Evolutionary conservation across 2,329 filamentous ascomycete species (phyloP).

Genomic region (Epichloe aotearoae): DNA sequence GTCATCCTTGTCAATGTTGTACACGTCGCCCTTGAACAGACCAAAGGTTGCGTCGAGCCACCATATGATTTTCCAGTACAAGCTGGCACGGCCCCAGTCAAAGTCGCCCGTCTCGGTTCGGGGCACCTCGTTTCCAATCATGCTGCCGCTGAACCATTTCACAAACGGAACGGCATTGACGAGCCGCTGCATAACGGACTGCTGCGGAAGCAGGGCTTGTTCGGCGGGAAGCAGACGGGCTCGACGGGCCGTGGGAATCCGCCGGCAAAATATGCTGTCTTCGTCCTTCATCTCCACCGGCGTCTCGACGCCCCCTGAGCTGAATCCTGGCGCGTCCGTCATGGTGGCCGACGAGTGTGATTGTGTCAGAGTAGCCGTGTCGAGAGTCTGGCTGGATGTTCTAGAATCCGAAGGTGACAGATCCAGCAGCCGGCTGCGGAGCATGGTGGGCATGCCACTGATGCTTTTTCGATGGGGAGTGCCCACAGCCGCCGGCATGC

Average conservation of each 20-base stretch:
- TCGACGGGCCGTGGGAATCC: constrained; percentile 53
- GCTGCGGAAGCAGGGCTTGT: constrained; percentile 57
- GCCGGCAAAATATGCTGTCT: constrained; percentile 39
- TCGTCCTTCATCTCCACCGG: constrained; percentile 18
- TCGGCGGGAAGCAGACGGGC: constrained; percentile 54
- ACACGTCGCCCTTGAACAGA: constrained; percentile 46
- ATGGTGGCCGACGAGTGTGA: constrained; percentile 31
- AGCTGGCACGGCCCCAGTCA: constrained; percentile 55
- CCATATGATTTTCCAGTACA: constrained; percentile 57
- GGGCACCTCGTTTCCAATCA: constrained; percentile 67
- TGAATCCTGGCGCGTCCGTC: constrained; percentile 17
- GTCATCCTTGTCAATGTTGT: constrained; percentile 45
- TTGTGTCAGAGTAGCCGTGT: constrained; percentile 38
- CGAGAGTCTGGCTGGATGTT: constrained; percentile 42
- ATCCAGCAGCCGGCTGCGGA: constrained; percentile 25
- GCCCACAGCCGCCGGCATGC: constrained; percentile 19
- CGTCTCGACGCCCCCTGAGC: constrained; percentile 11
- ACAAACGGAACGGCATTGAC: constrained; percentile 55
- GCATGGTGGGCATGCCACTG: constrained; percentile 21
- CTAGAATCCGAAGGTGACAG: constrained; percentile 32
- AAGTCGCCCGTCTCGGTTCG: constrained; percentile 61
- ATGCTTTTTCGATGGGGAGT: constrained; percentile 15
- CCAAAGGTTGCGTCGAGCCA: constrained; percentile 46
- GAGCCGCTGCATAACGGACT: constrained; percentile 49
- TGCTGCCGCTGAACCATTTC: constrained; percentile 56